Evolutionary conservation across 208 protist species (phyloP).

Genomic region (Phytomonas serpens): DNA sequence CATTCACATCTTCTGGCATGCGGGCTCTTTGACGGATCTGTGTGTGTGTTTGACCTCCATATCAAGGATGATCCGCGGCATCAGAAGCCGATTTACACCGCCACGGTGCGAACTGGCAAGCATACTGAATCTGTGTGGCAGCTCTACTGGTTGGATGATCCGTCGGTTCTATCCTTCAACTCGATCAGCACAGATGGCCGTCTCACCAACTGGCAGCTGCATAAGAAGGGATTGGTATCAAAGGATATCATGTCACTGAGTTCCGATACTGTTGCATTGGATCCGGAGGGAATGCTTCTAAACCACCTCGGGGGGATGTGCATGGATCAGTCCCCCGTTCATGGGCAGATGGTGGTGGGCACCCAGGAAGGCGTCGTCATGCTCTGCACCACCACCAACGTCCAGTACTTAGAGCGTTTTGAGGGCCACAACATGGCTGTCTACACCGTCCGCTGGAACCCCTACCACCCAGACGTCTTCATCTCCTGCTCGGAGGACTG

Average conservation of each 20-base stretch:
- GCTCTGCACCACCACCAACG: constrained; percentile 94
- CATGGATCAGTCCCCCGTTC: constrained; percentile 92
- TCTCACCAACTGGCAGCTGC: constrained; percentile 92
- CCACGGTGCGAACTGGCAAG: constrained; percentile 93
- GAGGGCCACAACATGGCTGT: constrained; percentile 92
- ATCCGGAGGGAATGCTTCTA: constrained; percentile 79
- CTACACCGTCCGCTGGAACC: constrained; percentile 95
- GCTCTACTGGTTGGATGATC: constrained; percentile 68
- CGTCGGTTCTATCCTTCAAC: constrained; percentile 86
- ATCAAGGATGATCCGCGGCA: constrained; percentile 37
- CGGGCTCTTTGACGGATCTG: constrained; percentile 94
- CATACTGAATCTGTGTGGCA: constrained; percentile 97
- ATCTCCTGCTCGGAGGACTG: constrained; percentile 95
- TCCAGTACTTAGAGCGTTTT: constrained; percentile 93
- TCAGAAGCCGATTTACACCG: constrained; percentile 81
- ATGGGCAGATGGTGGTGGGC: constrained; percentile 92
- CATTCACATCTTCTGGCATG: constrained; percentile 89
- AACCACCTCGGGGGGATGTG: constrained; percentile 92
- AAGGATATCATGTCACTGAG: constrained; percentile 89
- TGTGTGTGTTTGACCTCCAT: constrained; percentile 93
- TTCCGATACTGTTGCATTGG: constrained; percentile 54
- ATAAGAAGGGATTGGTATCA: constrained; percentile 94
- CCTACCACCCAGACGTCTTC: constrained; percentile 93
- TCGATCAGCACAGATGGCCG: constrained; percentile 95
- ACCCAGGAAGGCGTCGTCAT: constrained; percentile 95